A percentile compares a stretch with the other conserved stretches of the same genome.
phyloP scores from a whole-genome alignment of 31 red algal genomes.

The Asparagopsis taxiformis region DNA sequence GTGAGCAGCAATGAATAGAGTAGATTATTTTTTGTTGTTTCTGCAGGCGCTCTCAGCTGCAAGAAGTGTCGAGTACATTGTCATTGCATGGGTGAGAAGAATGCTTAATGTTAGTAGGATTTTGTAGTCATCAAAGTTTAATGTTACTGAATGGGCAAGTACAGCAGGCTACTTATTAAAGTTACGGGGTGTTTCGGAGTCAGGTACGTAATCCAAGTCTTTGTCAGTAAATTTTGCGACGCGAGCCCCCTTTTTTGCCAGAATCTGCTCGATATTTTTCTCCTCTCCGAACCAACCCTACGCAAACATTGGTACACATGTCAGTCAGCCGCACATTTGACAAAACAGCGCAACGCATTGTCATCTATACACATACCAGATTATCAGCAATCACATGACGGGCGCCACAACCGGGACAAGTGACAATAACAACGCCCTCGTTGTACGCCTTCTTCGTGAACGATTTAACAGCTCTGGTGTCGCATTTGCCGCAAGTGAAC shows the following conservation, averaged over 20 bases:
- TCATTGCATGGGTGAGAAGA: too few species aligned
- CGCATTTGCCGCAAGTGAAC: slow-evolving; percentile 61
- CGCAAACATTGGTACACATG: too few species aligned
- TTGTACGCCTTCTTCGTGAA: slow-evolving; percentile 51
- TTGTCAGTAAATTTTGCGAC: slow-evolving; percentile 27
- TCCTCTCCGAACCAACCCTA: slow-evolving; percentile 66
- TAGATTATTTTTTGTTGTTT: too few species aligned
- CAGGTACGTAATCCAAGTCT: slow-evolving; percentile 32
- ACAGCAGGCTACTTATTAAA: too few species aligned
- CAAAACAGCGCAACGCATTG: neutral
- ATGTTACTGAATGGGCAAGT: too few species aligned
- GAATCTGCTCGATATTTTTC: slow-evolving; percentile 51
- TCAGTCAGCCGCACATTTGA: too few species aligned
- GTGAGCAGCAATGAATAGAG: too few species aligned
- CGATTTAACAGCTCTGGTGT: slow-evolving; percentile 49
- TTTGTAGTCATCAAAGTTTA: too few species aligned
- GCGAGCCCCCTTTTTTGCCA: slow-evolving; percentile 24
- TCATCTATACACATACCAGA: slow-evolving; percentile 1
- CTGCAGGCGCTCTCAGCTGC: too few species aligned
- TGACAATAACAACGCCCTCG: slow-evolving; percentile 55
- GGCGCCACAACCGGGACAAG: slow-evolving; percentile 45
- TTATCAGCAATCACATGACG: slow-evolving; percentile 66
- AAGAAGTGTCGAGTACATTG: too few species aligned
- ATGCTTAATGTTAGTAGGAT: too few species aligned
- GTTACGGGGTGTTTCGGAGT: too few species aligned